Conservation (phyloP, 2,329 filamentous ascomycete species). For the Clarireedia hainanense region DNA sequence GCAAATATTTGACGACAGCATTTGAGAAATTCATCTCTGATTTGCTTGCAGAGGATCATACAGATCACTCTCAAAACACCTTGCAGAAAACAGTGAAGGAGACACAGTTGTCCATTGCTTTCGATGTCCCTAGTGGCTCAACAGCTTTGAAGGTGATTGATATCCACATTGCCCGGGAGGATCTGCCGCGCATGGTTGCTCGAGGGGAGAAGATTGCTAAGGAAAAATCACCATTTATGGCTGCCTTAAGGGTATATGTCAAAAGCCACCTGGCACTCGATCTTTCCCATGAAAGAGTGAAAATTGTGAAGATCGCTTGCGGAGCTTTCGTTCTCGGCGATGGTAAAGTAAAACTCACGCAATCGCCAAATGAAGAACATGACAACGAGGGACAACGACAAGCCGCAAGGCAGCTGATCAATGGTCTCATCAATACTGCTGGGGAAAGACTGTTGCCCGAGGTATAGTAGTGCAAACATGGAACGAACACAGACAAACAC, state of each 20-base stretch:
- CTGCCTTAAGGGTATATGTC: slow-evolving; percentile 33
- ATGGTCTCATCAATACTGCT: slow-evolving; percentile 18
- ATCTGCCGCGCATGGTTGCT: slow-evolving; percentile 29
- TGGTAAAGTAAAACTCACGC: slow-evolving; percentile 34
- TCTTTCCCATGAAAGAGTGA: slow-evolving; percentile 32
- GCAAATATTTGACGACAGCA: slow-evolving; percentile 29
- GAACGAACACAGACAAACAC: neutral
- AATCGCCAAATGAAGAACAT: slow-evolving; percentile 11
- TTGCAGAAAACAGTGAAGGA: slow-evolving; percentile 22
- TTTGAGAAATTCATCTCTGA: slow-evolving; percentile 27
- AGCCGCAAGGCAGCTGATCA: slow-evolving; percentile 19
- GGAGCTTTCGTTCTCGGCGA: slow-evolving; percentile 34
- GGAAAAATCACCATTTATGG: slow-evolving; percentile 30
- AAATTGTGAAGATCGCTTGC: slow-evolving; percentile 35
- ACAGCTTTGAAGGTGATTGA: slow-evolving; percentile 34
- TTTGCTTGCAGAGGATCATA: slow-evolving; percentile 12
- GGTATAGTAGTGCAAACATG: neutral
- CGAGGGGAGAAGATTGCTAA: slow-evolving; percentile 18
- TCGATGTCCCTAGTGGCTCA: slow-evolving; percentile 21
- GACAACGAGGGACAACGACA: slow-evolving; percentile 14
- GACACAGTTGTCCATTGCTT: slow-evolving; percentile 22
- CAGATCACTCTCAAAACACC: slow-evolving; percentile 14
- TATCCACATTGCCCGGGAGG: slow-evolving; percentile 34
- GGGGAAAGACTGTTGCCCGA: slow-evolving; percentile 9
- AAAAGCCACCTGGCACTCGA: slow-evolving; percentile 35